Evolutionary conservation across 805 yeast species (phyloP).

Genomic region (Candida verbasci): DNA sequence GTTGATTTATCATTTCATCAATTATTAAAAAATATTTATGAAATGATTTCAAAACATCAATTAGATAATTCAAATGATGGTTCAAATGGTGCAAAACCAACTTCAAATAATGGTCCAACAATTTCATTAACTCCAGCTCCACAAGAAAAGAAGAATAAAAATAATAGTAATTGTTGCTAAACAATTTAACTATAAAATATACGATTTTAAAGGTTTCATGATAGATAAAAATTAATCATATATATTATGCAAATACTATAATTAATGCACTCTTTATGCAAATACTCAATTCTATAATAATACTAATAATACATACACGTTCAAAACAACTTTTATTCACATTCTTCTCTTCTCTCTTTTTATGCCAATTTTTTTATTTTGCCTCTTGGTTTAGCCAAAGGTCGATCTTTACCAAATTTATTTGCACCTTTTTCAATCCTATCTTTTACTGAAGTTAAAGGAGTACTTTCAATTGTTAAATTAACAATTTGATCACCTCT

Average conservation of each 20-base stretch:
- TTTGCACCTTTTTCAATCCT: slow-evolving; percentile 20
- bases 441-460: slow-evolving; percentile 32
- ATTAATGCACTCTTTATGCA: too few species aligned
- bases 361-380: slow-evolving; percentile 11
- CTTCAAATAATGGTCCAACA: slow-evolving; percentile 85
- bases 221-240: too few species aligned
- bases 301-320: too few species aligned
- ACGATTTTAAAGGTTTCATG: too few species aligned
- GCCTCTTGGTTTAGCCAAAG: slow-evolving; percentile 32
- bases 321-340: too few species aligned
- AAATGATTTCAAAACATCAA: slow-evolving; percentile 90
- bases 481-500: slow-evolving; percentile 87
- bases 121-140: slow-evolving; percentile 92
- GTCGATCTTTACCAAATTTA: slow-evolving; percentile 27
- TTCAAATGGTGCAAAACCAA: slow-evolving; percentile 55
- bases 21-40: slow-evolving; percentile 86
- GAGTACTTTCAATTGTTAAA: slow-evolving; percentile 59
- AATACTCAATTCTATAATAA: too few species aligned
- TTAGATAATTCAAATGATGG: slow-evolving; percentile 77
- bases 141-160: slow-evolving; percentile 61
- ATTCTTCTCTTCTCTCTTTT: neutral
- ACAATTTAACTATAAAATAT: neutral
- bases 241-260: too few species aligned
- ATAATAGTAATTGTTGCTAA: slow-evolving; percentile 67
- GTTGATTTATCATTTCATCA: slow-evolving; percentile 94